A percentile compares a stretch with the other conserved stretches of the same genome.
Evolutionary conservation across 345 rosid species (phyloP).

Genomic region (Lagerstroemia speciosa): DNA sequence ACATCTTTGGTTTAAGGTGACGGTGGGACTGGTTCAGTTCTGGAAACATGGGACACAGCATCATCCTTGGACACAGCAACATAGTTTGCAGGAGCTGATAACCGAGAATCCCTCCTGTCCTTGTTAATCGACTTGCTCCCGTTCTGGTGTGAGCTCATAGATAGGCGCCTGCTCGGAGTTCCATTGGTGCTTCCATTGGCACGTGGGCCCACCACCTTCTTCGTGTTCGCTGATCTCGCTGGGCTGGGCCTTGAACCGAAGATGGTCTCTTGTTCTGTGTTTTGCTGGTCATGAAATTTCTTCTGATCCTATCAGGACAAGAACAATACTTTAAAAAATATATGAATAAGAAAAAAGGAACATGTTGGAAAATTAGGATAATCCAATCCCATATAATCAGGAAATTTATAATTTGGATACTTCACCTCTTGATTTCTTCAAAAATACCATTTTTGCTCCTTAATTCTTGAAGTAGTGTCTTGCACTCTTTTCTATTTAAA

Average conservation of each 20-base stretch:
- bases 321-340: neutral
- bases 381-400: too few species aligned
- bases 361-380: too few species aligned
- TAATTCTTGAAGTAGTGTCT: too few species aligned
- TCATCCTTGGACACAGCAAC: constrained; percentile 71
- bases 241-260: constrained; percentile 79
- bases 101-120: constrained; percentile 66
- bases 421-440: too few species aligned
- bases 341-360: neutral
- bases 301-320: constrained; percentile 46
- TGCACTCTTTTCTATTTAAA: too few species aligned
- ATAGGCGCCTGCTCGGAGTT: constrained; percentile 70
- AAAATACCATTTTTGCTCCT: too few species aligned
- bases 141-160: constrained; percentile 68
- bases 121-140: constrained; percentile 53
- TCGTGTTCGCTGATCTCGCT: constrained; percentile 51
- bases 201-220: constrained; percentile 73
- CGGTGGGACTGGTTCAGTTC: constrained; percentile 46
- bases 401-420: too few species aligned
- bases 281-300: constrained; percentile 76
- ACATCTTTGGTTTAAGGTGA: constrained; percentile 46
- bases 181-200: constrained; percentile 68
- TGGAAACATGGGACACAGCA: constrained; percentile 56
- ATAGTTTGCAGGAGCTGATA: constrained; percentile 51
- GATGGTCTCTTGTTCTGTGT: constrained; percentile 59